A percentile compares a stretch with the other conserved stretches of the same genome.
Evolutionary conservation across 2,329 filamentous ascomycete genomes (phyloP).

Genomic region (Trichophyton benhamiae): DNA sequence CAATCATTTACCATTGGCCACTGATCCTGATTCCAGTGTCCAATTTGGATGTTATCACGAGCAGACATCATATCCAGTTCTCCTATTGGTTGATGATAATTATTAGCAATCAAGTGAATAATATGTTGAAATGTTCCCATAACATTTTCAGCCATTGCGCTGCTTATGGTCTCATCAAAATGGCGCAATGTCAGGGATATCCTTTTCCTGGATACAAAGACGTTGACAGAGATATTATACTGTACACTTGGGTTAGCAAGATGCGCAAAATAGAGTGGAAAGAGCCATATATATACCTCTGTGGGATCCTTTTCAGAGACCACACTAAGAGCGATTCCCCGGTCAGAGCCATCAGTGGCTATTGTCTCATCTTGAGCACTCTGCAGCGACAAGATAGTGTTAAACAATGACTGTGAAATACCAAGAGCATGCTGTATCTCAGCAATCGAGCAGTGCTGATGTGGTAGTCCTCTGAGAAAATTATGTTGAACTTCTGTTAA

Average conservation of each 20-base stretch:
- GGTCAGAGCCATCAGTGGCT: background rate
- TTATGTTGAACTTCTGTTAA: conserved; percentile 43
- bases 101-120: background rate
- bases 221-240: conserved; percentile 6
- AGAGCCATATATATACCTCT: conserved; percentile 4
- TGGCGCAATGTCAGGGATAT: conserved; percentile 11
- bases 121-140: conserved; percentile 6
- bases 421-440: conserved; percentile 29
- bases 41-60: conserved; percentile 1
- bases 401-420: conserved; percentile 5
- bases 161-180: conserved; percentile 10
- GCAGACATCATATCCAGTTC: conserved; percentile 7
- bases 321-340: background rate
- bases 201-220: conserved; percentile 33
- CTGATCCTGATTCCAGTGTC: conserved; percentile 4
- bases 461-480: conserved; percentile 42
- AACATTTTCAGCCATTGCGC: conserved; percentile 12
- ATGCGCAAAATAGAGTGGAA: background rate
- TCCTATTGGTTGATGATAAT: background rate
- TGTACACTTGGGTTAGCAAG: background rate
- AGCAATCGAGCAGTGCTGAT: conserved; percentile 44
- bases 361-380: background rate
- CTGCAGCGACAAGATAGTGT: conserved; percentile 7
- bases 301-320: conserved; percentile 5
- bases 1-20: conserved; percentile 13